phyloP scores from a whole-genome alignment of 2,329 filamentous ascomycete genomes.

The Penicillium sp. region DNA sequence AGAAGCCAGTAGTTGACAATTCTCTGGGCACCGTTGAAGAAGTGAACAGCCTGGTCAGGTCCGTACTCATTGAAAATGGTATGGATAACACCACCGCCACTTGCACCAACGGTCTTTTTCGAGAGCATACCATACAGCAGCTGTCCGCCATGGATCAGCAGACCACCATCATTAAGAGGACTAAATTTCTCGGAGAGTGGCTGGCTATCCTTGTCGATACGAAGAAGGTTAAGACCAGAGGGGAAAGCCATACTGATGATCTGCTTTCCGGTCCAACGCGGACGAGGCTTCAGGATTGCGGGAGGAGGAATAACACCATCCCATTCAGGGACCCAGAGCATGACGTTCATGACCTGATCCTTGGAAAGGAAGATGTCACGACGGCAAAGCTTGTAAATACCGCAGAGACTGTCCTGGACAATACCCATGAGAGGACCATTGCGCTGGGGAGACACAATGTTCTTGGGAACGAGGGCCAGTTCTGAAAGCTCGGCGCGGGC shows the following conservation, averaged over 20 bases:
- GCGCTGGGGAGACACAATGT: conserved; percentile 96
- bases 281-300: conserved; percentile 88
- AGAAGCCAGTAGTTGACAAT: conserved; percentile 97
- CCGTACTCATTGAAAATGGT: conserved; percentile 96
- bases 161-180: conserved; percentile 71
- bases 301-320: conserved; percentile 91
- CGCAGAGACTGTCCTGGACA: conserved; percentile 94
- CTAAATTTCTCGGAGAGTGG: conserved; percentile 54
- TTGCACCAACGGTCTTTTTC: conserved; percentile 93
- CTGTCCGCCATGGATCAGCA: conserved; percentile 83
- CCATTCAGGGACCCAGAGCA: conserved; percentile 98
- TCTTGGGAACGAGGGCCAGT: conserved; percentile 94
- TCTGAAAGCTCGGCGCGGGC: conserved; percentile 92
- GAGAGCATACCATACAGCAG: conserved; percentile 86
- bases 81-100: conserved; percentile 87
- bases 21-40: conserved; percentile 93
- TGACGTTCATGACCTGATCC: conserved; percentile 91
- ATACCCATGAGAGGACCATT: conserved; percentile 99
- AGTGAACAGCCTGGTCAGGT: conserved; percentile 79
- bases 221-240: conserved; percentile 74
- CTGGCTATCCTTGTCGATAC: conserved; percentile 62
- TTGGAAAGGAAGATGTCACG: conserved; percentile 88
- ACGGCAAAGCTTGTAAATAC: conserved; percentile 94
- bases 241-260: conserved; percentile 93
- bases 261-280: conserved; percentile 98